Conservation (phyloP, 176 grass and related monocot species). For the Chrysopogon serrulatus region DNA sequence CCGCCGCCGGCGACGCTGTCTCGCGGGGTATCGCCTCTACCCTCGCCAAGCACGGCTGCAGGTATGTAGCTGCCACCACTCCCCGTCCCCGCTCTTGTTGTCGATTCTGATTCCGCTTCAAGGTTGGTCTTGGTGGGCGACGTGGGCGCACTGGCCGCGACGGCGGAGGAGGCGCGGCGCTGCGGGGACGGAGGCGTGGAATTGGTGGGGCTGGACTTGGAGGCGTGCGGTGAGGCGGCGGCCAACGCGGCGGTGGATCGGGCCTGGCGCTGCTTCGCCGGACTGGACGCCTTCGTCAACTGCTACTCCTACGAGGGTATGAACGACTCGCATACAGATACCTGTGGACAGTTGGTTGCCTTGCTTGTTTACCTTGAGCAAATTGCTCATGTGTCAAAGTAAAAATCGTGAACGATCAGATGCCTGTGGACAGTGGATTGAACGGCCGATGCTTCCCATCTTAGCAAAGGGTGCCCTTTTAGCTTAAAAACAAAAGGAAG, state of each 20-base stretch:
- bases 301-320: constrained; percentile 78
- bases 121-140: constrained; percentile 79
- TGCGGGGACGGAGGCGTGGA: constrained; percentile 8
- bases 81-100: not conserved
- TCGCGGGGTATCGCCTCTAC: constrained; percentile 61
- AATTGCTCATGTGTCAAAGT: not conserved
- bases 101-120: not conserved
- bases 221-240: constrained; percentile 45
- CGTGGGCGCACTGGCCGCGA: constrained; percentile 35
- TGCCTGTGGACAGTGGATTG: not conserved
- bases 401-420: not conserved
- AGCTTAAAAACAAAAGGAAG: too few species aligned
- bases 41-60: constrained; percentile 72
- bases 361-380: not conserved
- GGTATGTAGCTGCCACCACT: constrained; percentile 16
- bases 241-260: constrained; percentile 51
- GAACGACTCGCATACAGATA: not conserved
- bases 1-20: constrained; percentile 62
- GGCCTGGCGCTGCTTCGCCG: constrained; percentile 54
- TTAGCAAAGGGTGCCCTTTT: too few species aligned
- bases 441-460: too few species aligned
- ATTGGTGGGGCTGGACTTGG: constrained; percentile 59
- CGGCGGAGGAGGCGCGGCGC: constrained; percentile 22
- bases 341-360: not conserved
- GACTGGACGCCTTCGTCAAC: constrained; percentile 69